Percentiles rank a stretch among this genome's conserved stretches.
Conservation (phyloP, 371 early-diverging fungal genomes). For the Chytridiales sp. region DNA sequence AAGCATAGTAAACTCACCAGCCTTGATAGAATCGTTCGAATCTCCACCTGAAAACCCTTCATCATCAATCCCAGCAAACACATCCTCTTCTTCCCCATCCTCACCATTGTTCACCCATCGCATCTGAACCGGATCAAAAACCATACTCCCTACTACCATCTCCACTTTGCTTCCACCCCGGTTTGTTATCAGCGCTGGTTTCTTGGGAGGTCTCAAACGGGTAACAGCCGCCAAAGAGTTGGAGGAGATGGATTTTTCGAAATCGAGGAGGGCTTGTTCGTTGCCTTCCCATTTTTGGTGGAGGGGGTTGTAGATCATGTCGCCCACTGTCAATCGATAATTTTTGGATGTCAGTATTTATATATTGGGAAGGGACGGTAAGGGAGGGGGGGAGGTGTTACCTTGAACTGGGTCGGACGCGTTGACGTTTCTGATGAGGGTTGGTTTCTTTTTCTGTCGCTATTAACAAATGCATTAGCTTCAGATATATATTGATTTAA, state of each 20-base stretch:
- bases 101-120: slow-evolving; percentile 45
- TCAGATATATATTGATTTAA: neutral
- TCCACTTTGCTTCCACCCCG: slow-evolving; percentile 29
- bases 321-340: slow-evolving; percentile 32
- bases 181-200: slow-evolving; percentile 41
- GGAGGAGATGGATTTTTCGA: slow-evolving; percentile 32
- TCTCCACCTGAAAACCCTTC: slow-evolving; percentile 8
- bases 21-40: too few relatives aligned
- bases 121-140: slow-evolving; percentile 50
- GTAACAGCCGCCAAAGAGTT: slow-evolving; percentile 8
- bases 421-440: slow-evolving; percentile 40
- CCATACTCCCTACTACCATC: slow-evolving; percentile 40
- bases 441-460: slow-evolving; percentile 34
- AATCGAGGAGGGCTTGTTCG: slow-evolving; percentile 41
- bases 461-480: neutral
- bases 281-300: slow-evolving; percentile 53
- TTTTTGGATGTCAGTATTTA: neutral
- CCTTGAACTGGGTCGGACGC: slow-evolving; percentile 32
- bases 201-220: neutral
- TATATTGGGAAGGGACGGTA: neutral
- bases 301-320: slow-evolving; percentile 50
- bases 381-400: neutral
- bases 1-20: too few relatives aligned
- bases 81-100: slow-evolving; percentile 44
- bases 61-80: slow-evolving; percentile 44